Conservation (phyloP, 2,329 filamentous ascomycete species). For the Ophiostoma ips region DNA sequence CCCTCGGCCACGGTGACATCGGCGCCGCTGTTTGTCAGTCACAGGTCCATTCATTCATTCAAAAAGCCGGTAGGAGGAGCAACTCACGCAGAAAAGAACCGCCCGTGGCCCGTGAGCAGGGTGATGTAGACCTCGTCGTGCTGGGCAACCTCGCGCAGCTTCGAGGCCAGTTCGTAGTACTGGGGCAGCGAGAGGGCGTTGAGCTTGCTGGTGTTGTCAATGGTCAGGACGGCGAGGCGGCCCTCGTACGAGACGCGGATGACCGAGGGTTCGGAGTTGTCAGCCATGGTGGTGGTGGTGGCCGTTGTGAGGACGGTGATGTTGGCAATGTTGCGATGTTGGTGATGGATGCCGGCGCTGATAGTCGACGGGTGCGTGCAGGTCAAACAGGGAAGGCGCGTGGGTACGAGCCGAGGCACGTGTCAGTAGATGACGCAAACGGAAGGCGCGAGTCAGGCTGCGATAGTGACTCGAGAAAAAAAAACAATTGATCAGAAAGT, state of each 20-base stretch:
- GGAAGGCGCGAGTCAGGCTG: not conserved
- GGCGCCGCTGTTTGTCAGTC: conserved; percentile 46
- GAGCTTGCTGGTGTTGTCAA: conserved; percentile 76
- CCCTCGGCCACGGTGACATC: conserved; percentile 50
- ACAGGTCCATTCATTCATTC: not conserved
- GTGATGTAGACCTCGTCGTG: conserved; percentile 76
- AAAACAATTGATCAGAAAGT: not conserved
- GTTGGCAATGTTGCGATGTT: not conserved
- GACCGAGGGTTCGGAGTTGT: conserved; percentile 20
- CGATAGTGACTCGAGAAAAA: not conserved
- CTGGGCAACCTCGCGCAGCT: conserved; percentile 62
- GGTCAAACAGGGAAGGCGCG: not conserved
- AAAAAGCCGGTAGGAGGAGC: not conserved
- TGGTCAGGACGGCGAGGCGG: conserved; percentile 69
- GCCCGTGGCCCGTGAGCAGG: conserved; percentile 69
- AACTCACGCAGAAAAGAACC: conserved; percentile 73
- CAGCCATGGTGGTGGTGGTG: conserved; percentile 2
- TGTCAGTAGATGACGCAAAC: not conserved
- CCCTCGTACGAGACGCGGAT: conserved; percentile 48
- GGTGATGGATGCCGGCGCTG: conserved; percentile 5
- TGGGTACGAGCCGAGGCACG: not conserved
- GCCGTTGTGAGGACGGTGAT: not conserved
- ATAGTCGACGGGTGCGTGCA: not conserved
- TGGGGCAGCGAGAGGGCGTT: conserved; percentile 60
- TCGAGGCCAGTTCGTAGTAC: conserved; percentile 65